Evolutionary conservation across 352 stramenopile species (phyloP).

Genomic region (Phytophthora cryptogea): DNA sequence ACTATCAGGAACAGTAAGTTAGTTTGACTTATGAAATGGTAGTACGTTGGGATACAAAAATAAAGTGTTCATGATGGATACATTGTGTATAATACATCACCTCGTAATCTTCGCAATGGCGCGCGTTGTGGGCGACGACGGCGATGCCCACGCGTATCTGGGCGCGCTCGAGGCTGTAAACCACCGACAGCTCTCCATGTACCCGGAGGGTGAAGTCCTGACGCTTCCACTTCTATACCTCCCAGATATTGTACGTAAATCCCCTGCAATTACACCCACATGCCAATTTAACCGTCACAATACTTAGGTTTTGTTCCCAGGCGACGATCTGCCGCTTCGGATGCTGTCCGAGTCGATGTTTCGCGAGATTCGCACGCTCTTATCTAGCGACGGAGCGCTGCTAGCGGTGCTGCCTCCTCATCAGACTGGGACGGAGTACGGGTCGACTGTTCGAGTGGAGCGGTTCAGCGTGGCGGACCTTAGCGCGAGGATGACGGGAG

Average conservation of each 20-base stretch:
- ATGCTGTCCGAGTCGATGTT: conserved; percentile 69
- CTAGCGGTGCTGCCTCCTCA: conserved; percentile 61
- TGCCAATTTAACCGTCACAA: neutral
- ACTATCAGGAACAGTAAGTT: too few relatives aligned
- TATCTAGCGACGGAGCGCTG: conserved; percentile 50
- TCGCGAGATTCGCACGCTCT: conserved; percentile 46
- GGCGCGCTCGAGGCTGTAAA: conserved; percentile 67
- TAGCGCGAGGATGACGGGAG: conserved; percentile 55
- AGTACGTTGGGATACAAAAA: too few relatives aligned
- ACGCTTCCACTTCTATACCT: conserved; percentile 73
- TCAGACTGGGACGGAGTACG: conserved; percentile 61
- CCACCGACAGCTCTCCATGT: conserved; percentile 49
- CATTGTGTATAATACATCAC: conserved; percentile 1
- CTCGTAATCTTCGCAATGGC: conserved; percentile 10
- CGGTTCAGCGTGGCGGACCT: conserved; percentile 53
- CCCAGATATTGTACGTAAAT: conserved; percentile 65
- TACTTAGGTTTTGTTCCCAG: conserved; percentile 79
- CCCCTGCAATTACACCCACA: neutral
- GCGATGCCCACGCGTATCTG: conserved; percentile 67
- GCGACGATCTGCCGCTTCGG: conserved; percentile 74
- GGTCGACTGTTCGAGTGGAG: conserved; percentile 75
- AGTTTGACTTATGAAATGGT: too few relatives aligned
- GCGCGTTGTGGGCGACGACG: neutral
- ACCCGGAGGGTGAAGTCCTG: conserved; percentile 54
- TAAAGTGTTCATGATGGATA: neutral